A percentile compares a stretch with the other conserved stretches of the same genome.
Conservation (phyloP, 2,329 filamentous ascomycete genomes). For the Cordyceps militaris region DNA sequence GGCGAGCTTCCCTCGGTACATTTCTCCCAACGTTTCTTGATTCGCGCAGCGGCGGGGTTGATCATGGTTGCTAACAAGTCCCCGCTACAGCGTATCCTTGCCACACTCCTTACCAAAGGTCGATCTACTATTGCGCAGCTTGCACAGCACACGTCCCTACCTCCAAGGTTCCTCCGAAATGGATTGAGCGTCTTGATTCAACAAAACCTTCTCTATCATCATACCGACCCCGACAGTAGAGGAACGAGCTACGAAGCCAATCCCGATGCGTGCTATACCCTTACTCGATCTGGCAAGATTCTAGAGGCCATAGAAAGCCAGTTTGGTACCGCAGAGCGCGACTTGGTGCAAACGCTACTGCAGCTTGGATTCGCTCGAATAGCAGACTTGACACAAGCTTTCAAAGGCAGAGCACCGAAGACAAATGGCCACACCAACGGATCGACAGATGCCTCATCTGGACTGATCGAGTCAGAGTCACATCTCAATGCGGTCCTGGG, state of each 20-base stretch:
- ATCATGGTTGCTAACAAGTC: background rate
- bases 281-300: constrained; percentile 76
- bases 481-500: constrained; percentile 45
- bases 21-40: background rate
- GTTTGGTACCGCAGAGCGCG: constrained; percentile 67
- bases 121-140: constrained; percentile 66
- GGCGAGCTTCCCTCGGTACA: constrained; percentile 88
- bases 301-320: constrained; percentile 66
- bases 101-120: constrained; percentile 69
- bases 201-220: constrained; percentile 76
- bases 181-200: constrained; percentile 81
- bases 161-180: constrained; percentile 68
- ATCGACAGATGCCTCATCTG: constrained; percentile 24
- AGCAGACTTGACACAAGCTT: constrained; percentile 60
- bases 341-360: constrained; percentile 68
- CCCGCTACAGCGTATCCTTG: constrained; percentile 68
- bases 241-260: constrained; percentile 80
- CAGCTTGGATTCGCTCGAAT: constrained; percentile 71
- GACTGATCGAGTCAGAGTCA: constrained; percentile 36
- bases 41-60: background rate
- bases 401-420: constrained; percentile 34
- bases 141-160: constrained; percentile 63
- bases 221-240: constrained; percentile 54
- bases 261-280: constrained; percentile 68
- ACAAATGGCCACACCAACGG: constrained; percentile 30